Percentiles rank a stretch among this genome's conserved stretches.
phyloP scores from a whole-genome alignment of 2,329 filamentous ascomycete genomes.

The Aspergillus chevalieri region DNA sequence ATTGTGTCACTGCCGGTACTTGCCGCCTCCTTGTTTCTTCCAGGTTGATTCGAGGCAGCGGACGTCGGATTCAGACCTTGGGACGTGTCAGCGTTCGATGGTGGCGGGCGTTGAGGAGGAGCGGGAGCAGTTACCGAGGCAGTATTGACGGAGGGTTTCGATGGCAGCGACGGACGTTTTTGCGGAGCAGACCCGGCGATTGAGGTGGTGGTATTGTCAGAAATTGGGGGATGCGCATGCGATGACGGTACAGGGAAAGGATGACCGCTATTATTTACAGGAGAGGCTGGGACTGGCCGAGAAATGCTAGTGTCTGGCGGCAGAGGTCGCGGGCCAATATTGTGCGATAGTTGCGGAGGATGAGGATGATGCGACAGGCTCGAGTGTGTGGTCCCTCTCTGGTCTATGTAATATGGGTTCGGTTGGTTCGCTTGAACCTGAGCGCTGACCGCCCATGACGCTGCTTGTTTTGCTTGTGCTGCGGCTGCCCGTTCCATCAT shows the following conservation, averaged over 20 bases:
- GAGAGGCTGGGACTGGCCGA: background rate
- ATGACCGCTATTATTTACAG: background rate
- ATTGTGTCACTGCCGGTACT: no score
- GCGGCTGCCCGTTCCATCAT: constrained; percentile 11
- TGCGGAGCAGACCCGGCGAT: background rate
- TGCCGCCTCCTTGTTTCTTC: no score
- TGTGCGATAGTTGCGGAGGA: constrained; percentile 5
- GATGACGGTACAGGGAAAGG: background rate
- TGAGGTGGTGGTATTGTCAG: background rate
- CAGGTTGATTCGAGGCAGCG: no score
- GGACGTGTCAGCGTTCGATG: no score
- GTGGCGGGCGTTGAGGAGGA: no score
- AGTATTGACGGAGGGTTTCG: no score
- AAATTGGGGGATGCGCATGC: background rate
- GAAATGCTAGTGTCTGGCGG: constrained; percentile 16
- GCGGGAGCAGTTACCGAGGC: no score
- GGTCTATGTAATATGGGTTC: background rate
- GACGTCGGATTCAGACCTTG: no score
- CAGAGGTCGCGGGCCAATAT: constrained; percentile 16
- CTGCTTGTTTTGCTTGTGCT: background rate
- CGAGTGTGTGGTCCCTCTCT: background rate
- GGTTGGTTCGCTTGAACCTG: background rate
- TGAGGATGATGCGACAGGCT: background rate
- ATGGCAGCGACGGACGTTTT: no score
- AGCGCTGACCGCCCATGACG: background rate